These are phyloP conservation scores for Cardamine chenopodiifolia DNA, from an alignment of 345 rosid genomes.

Conservation along the genomic window DNA sequence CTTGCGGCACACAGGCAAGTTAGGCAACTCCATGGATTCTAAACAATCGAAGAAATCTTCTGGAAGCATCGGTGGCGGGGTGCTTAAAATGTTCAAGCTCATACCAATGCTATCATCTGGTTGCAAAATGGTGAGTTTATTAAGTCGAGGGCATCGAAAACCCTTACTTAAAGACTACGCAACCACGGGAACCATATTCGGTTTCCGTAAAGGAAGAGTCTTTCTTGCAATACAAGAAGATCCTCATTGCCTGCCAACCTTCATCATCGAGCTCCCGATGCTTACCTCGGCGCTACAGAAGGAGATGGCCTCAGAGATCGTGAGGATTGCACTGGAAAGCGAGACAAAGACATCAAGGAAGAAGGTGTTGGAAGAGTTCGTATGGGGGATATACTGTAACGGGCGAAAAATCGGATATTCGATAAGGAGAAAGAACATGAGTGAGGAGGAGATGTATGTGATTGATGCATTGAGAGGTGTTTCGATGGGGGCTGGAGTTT, in stretches of 20 bases:
- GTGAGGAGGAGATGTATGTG: slow-evolving; percentile 86
- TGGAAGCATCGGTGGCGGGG: slow-evolving; percentile 52
- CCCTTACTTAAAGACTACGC: slow-evolving; percentile 80
- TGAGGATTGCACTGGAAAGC: slow-evolving; percentile 85
- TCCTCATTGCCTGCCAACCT: slow-evolving; percentile 77
- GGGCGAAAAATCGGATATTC: slow-evolving; percentile 88
- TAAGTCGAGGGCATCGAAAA: slow-evolving; percentile 66
- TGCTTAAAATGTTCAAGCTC: slow-evolving; percentile 80
- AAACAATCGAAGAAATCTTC: slow-evolving; percentile 57
- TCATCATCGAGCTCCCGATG: slow-evolving; percentile 88
- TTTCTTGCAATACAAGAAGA: slow-evolving; percentile 90
- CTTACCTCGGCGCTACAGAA: slow-evolving; percentile 68
- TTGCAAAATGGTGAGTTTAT: slow-evolving; percentile 89
- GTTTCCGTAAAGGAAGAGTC: slow-evolving; percentile 83
- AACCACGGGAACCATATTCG: slow-evolving; percentile 83
- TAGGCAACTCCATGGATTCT: slow-evolving; percentile 39
- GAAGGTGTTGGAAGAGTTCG: slow-evolving; percentile 83
- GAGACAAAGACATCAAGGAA: slow-evolving; percentile 79
- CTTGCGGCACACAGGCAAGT: slow-evolving; percentile 54
- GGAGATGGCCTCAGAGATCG: slow-evolving; percentile 91
- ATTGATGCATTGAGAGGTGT: slow-evolving; percentile 84
- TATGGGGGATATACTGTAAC: slow-evolving; percentile 91
- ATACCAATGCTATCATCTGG: slow-evolving; percentile 94
- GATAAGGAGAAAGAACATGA: slow-evolving; percentile 80
- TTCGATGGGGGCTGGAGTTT: slow-evolving; percentile 97